Evolutionary conservation across 208 protist species (phyloP), one percentile per base, ranked within the genome.

Genomic region (Wallacemonas collosoma): DNA sequence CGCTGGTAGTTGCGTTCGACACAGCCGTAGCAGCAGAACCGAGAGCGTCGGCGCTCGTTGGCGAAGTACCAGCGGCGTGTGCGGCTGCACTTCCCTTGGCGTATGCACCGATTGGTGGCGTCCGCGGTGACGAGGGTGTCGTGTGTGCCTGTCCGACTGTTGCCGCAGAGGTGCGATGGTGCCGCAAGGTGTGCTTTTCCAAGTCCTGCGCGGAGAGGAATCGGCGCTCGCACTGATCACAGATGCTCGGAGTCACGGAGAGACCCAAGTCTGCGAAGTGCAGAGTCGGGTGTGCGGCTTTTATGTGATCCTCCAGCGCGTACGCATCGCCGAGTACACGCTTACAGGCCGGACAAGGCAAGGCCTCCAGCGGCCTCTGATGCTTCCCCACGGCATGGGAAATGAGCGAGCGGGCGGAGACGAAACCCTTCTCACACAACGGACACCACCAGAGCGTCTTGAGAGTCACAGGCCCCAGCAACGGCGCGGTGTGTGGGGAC

Each of bases 281-380:
- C 43, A 93, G 68, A 0, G 67, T 75, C 5, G 77, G 76, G 77
- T 95, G 91, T 55, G 54, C 17, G 12, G 74, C 41, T 38, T 58
- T 79, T 14, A 95, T 75, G 73, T 96, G 92, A 36, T 82, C 73
- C 43, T 88, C 79, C 17, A 96, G 80, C 4, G 84, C 82, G 62
- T 85, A 86, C 35, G 81, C 53, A 62, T 93, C 88, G 8, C 77
- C 40, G 56, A 94, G 91, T 26, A 87, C 69, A 43, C 92, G 92
- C 71, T 91, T 90, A 74, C 92, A 96, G 38, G 87, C 88, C 8
- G 92, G 92, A 74, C 92, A 96, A 11, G 89, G 89, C 73, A 83
- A 83, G 11, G 71, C 15, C 64, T 67, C 55, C 26, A 73, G 44
- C 41, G 79, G 73, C 35, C 81, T 66, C 8, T 71, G 53, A 68